phyloP scores from a whole-genome alignment of 805 yeast genomes.

The Blastobotrys parvus region DNA sequence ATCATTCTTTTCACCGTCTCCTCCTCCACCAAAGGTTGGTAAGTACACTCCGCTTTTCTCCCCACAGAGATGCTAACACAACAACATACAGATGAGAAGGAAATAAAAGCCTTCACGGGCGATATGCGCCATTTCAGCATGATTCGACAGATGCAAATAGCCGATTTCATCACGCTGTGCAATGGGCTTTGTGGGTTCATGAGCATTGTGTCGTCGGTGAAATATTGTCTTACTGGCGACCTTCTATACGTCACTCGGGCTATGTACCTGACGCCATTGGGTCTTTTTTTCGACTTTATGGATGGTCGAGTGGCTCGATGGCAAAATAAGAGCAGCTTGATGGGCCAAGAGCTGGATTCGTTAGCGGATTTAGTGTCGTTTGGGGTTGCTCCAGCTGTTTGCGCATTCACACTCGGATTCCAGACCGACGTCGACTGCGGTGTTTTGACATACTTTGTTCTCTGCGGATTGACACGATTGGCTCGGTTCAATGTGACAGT shows the following conservation, averaged over 20 bases:
- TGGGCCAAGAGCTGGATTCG: slow-evolving; percentile 97
- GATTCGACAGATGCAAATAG: slow-evolving; percentile 71
- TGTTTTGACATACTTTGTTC: slow-evolving; percentile 70
- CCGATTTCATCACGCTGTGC: slow-evolving; percentile 89
- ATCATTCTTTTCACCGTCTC: slow-evolving; percentile 29
- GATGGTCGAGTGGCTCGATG: slow-evolving; percentile 96
- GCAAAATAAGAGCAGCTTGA: slow-evolving; percentile 80
- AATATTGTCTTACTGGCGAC: slow-evolving; percentile 68
- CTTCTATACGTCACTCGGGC: slow-evolving; percentile 62
- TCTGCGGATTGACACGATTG: slow-evolving; percentile 87
- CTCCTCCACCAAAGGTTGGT: slow-evolving; percentile 24
- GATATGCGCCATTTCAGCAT: slow-evolving; percentile 83
- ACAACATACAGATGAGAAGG: slow-evolving; percentile 11
- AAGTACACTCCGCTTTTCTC: slow-evolving; percentile 1
- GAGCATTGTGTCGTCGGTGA: slow-evolving; percentile 75
- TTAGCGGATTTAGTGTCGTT: slow-evolving; percentile 91
- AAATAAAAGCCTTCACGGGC: slow-evolving; percentile 68
- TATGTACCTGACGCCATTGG: slow-evolving; percentile 79
- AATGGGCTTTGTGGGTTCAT: slow-evolving; percentile 94
- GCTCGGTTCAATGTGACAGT: slow-evolving; percentile 96
- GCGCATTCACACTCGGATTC: slow-evolving; percentile 87
- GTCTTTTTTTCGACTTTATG: slow-evolving; percentile 90
- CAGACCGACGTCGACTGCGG: slow-evolving; percentile 75
- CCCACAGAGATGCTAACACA: not conserved
- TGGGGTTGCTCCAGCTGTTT: slow-evolving; percentile 91